Evolutionary conservation across 495 filamentous ascomycete species (phyloP), one percentile per base, ranked within the genome.

Genomic region (Rusavskia elegans): DNA sequence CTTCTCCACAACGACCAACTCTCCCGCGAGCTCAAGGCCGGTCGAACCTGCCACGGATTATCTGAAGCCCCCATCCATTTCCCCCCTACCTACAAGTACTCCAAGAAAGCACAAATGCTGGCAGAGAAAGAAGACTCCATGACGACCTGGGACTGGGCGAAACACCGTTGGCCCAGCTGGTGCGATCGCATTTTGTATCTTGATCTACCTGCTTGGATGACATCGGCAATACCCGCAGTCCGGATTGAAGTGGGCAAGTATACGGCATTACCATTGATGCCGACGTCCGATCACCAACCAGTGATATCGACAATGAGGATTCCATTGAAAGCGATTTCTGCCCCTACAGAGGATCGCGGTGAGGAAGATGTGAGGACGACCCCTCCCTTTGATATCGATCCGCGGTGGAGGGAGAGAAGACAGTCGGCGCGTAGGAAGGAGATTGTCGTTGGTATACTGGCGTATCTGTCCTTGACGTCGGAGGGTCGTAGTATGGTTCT

Each of bases 11-110:
- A 74, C 4, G 92, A 98, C 60, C 92, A 98, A 64, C 76, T 97
- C 19, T 76, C 62, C 5, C 73, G 72, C 13, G 87, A 96, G 62
- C 77, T 73, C 49, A 61, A 63, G 8, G 75, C 79, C 10, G 75
- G 78, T 0, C 72, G 76, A 14, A 83, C 83, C 13, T 71, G 88
- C 37, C 87, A 96, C 45, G 82, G 85, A 21, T 64, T 98, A 8
- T 62, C 64, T 5, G 92, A 98, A 67, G 78, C 81, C 3, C 67
- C 76, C 1, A 78, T 97, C 53, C 61, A 66, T 5, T 98, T 97
- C 59, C 86, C 86, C 2, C 92, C 92, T 10, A 96, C 92, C 0
- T 98, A 98, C 70, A 98, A 98, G 64, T 89, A 80, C 61, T 61
- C 68, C 32, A 45, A 65, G 32, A 57, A 75, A 46, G 71, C 73